A percentile compares a stretch with the other conserved stretches of the same genome.
Conservation (phyloP, 2,329 filamentous ascomycete genomes). For the Fusarium circinatum region DNA sequence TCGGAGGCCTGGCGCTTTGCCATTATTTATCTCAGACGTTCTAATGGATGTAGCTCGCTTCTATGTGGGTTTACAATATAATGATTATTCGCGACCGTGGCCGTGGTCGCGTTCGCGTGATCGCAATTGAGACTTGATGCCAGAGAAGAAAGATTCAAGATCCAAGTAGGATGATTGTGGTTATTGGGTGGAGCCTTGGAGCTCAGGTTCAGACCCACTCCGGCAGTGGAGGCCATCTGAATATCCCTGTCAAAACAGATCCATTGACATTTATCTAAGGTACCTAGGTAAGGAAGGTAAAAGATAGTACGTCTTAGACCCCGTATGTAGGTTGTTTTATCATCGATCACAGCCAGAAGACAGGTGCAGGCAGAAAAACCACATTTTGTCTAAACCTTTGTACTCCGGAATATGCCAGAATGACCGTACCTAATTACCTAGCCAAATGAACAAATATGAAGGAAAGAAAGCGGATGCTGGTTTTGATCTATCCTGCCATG, state of each 20-base stretch:
- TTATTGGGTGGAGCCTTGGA: constrained; percentile 31
- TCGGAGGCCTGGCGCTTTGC: constrained; percentile 70
- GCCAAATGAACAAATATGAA: constrained; percentile 1
- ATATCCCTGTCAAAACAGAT: not conserved
- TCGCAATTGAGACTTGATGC: constrained; percentile 21
- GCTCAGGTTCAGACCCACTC: constrained; percentile 23
- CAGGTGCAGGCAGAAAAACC: not conserved
- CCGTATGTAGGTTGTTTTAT: not conserved
- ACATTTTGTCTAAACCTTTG: constrained; percentile 34
- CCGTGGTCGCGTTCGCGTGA: not conserved
- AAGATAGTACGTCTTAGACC: too few relatives aligned
- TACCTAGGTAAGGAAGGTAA: too few relatives aligned
- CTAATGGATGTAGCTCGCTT: not conserved
- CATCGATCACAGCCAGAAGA: not conserved
- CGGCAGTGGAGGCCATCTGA: not conserved
- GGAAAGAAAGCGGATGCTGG: not conserved
- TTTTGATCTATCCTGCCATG: constrained; percentile 50
- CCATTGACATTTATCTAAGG: not conserved
- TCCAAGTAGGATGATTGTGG: constrained; percentile 10
- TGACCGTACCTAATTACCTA: not conserved
- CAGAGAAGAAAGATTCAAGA: constrained; percentile 32
- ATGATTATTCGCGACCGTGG: not conserved
- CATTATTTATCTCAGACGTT: constrained; percentile 43
- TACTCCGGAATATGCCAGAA: constrained; percentile 31
- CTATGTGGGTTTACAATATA: not conserved